Evolutionary conservation across 73 alveolate genomes (phyloP).

Genomic region (Paramecium caudatum): DNA sequence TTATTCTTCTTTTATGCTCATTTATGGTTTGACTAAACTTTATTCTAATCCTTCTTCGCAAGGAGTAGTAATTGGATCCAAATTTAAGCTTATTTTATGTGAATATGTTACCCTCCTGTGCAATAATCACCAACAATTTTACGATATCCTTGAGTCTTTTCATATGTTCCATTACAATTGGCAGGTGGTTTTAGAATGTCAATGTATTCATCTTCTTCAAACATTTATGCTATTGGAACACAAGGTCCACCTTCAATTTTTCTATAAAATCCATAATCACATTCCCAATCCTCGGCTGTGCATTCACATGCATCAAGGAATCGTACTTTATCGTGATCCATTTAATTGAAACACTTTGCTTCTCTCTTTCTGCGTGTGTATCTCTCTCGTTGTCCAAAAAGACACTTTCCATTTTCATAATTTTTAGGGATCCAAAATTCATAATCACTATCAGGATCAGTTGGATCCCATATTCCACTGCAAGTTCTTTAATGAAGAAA

Average conservation of each 20-base stretch:
- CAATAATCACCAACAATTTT: conserved; percentile 95
- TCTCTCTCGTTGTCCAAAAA: conserved; percentile 84
- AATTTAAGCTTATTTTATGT: not conserved
- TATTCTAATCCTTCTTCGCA: not conserved
- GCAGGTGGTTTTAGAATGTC: conserved; percentile 76
- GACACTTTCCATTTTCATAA: conserved; percentile 86
- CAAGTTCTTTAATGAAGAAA: conserved; percentile 89
- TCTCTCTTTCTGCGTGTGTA: conserved; percentile 88
- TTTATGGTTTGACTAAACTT: not conserved
- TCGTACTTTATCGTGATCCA: conserved; percentile 80
- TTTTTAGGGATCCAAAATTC: conserved; percentile 93
- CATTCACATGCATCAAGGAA: conserved; percentile 88
- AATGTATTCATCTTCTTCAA: conserved; percentile 61
- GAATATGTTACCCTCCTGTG: conserved; percentile 92
- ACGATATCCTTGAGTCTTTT: conserved; percentile 89
- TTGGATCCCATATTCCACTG: conserved; percentile 87
- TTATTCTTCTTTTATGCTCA: not conserved
- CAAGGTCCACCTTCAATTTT: conserved; percentile 78
- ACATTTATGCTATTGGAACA: conserved; percentile 62
- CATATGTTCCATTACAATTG: conserved; percentile 75
- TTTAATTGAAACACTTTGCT: conserved; percentile 86
- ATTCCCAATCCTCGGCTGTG: conserved; percentile 95
- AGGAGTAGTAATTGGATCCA: conserved; percentile 25
- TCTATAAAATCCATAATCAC: conserved; percentile 93
- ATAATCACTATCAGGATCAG: conserved; percentile 86